phyloP scores from a whole-genome alignment of 2,329 filamentous ascomycete species.

The Colletotrichum sp. region DNA sequence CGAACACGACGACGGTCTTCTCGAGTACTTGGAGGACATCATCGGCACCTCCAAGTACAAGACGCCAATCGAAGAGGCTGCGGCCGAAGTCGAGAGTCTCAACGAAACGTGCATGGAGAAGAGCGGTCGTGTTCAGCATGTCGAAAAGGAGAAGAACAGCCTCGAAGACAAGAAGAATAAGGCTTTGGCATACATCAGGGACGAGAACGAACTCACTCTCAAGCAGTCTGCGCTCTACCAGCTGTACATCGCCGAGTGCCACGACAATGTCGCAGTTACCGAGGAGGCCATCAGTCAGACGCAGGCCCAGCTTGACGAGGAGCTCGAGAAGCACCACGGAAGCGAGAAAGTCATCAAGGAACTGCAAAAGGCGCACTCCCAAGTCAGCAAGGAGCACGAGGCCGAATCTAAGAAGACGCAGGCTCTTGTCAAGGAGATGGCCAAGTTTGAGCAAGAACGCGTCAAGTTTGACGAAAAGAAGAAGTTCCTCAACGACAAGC shows the following conservation, averaged over 20 bases:
- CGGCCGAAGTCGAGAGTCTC: constrained; percentile 84
- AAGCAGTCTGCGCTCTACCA: constrained; percentile 95
- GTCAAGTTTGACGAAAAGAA: constrained; percentile 98
- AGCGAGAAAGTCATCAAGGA: constrained; percentile 90
- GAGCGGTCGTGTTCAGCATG: constrained; percentile 92
- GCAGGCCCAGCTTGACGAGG: constrained; percentile 83
- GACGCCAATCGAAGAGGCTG: constrained; percentile 92
- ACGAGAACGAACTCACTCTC: constrained; percentile 89
- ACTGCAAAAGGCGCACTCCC: constrained; percentile 83
- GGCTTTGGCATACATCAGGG: constrained; percentile 84
- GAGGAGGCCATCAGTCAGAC: constrained; percentile 91
- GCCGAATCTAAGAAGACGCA: constrained; percentile 83
- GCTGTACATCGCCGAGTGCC: constrained; percentile 85
- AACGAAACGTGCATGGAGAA: constrained; percentile 97
- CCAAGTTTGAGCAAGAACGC: constrained; percentile 92
- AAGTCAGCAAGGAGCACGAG: constrained; percentile 83
- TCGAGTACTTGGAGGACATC: constrained; percentile 98
- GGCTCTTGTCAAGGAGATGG: constrained; percentile 81
- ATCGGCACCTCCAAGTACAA: constrained; percentile 99
- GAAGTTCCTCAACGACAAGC: constrained; percentile 90
- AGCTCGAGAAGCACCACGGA: constrained; percentile 90
- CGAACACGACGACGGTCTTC: constrained; percentile 93
- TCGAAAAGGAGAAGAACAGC: constrained; percentile 93
- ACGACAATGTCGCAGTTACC: constrained; percentile 86
- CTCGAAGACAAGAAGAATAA: constrained; percentile 98